A percentile compares a stretch with the other conserved stretches of the same genome.
Evolutionary conservation across 768 basidiomycete genomes (phyloP).

Genomic region (Suillus discolor): DNA sequence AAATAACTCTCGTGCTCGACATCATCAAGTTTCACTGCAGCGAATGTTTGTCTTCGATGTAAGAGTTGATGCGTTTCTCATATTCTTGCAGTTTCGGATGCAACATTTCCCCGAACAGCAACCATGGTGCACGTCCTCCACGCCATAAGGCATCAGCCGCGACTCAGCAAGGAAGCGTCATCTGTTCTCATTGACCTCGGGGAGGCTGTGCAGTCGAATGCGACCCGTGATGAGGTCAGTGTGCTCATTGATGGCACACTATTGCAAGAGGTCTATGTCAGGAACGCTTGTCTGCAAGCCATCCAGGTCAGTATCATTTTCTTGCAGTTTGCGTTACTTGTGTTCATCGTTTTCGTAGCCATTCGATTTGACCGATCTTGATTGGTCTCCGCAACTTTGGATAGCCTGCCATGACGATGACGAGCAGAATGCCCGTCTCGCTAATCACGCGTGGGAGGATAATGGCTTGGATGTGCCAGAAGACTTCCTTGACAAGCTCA

Average conservation of each 20-base stretch:
- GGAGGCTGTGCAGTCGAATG: constrained; percentile 71
- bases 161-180: constrained; percentile 81
- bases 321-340: background rate
- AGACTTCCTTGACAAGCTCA: constrained; percentile 51
- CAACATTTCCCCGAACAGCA: constrained; percentile 71
- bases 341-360: constrained; percentile 50
- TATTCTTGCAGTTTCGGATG: constrained; percentile 57
- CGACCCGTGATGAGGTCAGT: constrained; percentile 60
- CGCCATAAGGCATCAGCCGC: constrained; percentile 75
- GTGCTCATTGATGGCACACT: constrained; percentile 76
- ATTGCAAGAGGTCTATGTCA: constrained; percentile 83
- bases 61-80: constrained; percentile 21
- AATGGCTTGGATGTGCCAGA: constrained; percentile 91
- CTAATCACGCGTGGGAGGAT: constrained; percentile 88
- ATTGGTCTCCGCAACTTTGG: constrained; percentile 91
- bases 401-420: constrained; percentile 87
- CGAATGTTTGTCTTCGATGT: constrained; percentile 25
- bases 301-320: constrained; percentile 62
- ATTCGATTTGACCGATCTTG: constrained; percentile 91
- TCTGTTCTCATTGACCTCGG: constrained; percentile 80
- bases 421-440: constrained; percentile 85
- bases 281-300: constrained; percentile 88
- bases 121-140: constrained; percentile 72
- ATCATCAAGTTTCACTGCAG: constrained; percentile 37
- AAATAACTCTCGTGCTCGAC: constrained; percentile 66